Percentiles rank a stretch among this genome's conserved stretches.
Evolutionary conservation across 1,284 basidiomycete genomes (phyloP).

Genomic region (Clitocybe nebularis): DNA sequence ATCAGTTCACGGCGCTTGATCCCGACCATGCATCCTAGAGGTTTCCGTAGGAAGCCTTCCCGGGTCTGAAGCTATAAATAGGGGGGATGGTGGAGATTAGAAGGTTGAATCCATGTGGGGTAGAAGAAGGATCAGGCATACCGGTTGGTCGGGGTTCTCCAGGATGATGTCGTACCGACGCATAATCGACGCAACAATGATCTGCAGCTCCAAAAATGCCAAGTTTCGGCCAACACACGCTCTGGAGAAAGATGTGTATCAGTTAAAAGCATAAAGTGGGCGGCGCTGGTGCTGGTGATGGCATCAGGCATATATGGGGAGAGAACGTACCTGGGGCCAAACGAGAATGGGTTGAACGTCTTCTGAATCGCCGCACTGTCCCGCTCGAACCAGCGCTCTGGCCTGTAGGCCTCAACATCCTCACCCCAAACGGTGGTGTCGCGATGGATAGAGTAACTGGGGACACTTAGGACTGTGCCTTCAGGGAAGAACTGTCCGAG

Average conservation of each 20-base stretch:
- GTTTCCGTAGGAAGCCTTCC: slow-evolving; percentile 81
- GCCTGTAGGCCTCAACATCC: slow-evolving; percentile 73
- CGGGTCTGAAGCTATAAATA: slow-evolving; percentile 53
- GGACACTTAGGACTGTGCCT: slow-evolving; percentile 72
- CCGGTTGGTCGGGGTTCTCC: slow-evolving; percentile 49
- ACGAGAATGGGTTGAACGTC: slow-evolving; percentile 75
- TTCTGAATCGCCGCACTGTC: slow-evolving; percentile 58
- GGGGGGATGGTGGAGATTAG: slow-evolving; percentile 2
- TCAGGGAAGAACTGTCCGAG: slow-evolving; percentile 60
- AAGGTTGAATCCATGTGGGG: slow-evolving; percentile 4
- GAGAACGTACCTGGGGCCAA: slow-evolving; percentile 52
- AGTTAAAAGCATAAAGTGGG: slow-evolving; percentile 2
- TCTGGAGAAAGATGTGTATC: slow-evolving; percentile 31
- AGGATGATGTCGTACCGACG: slow-evolving; percentile 71
- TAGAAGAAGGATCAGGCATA: slow-evolving; percentile 30
- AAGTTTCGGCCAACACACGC: slow-evolving; percentile 75
- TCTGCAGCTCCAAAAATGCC: slow-evolving; percentile 69
- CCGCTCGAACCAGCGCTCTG: slow-evolving; percentile 79
- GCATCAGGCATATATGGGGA: too few species aligned
- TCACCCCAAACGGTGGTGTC: slow-evolving; percentile 70
- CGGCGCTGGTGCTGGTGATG: too few species aligned
- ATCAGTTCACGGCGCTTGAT: slow-evolving; percentile 48
- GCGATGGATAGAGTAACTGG: slow-evolving; percentile 78
- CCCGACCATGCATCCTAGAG: slow-evolving; percentile 61
- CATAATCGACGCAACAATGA: slow-evolving; percentile 72